These are phyloP conservation scores for Groenewaldozyma tartarivorans DNA, from an alignment of 805 yeast genomes.

Conservation along the genomic window DNA sequence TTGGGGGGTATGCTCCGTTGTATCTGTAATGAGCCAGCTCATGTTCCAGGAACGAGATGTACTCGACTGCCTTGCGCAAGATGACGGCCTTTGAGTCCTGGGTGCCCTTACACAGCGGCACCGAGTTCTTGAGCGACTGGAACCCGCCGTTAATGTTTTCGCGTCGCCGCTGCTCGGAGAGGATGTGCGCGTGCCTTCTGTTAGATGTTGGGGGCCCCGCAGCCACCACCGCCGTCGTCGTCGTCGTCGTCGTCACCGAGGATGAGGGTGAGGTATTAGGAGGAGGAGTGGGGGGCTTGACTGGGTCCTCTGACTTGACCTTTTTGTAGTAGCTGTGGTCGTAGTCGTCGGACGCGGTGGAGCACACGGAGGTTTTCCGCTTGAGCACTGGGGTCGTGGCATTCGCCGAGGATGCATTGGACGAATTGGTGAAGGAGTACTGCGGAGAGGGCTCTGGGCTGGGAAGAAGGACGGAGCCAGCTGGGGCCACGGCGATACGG, in stretches of 20 bases:
- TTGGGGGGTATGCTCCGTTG: slow-evolving; percentile 2
- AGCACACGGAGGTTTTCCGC: neutral
- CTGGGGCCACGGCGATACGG: neutral
- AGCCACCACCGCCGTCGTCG: neutral
- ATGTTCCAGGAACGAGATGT: slow-evolving; percentile 31
- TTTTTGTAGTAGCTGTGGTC: neutral
- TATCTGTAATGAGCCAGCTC: slow-evolving; percentile 14
- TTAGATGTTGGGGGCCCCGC: slow-evolving; percentile 6
- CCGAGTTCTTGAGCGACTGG: slow-evolving; percentile 29
- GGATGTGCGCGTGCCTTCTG: slow-evolving; percentile 33
- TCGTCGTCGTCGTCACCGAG: neutral
- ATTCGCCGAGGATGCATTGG: no score
- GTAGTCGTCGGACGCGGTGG: neutral
- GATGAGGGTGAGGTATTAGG: slow-evolving; percentile 1
- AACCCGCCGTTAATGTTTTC: slow-evolving; percentile 40
- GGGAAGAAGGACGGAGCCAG: neutral
- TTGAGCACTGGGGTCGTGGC: no score
- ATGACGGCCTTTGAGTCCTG: slow-evolving; percentile 39
- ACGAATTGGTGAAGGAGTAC: no score
- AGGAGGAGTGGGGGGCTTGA: neutral
- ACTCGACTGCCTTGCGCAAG: slow-evolving; percentile 34
- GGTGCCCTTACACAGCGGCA: slow-evolving; percentile 33
- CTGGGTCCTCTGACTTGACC: neutral
- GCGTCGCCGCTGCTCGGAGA: slow-evolving; percentile 38
- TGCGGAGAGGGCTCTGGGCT: neutral